These are phyloP conservation scores for Lithospermum erythrorhizon DNA, from an alignment of 257 asterid species.

Conservation along the genomic window DNA sequence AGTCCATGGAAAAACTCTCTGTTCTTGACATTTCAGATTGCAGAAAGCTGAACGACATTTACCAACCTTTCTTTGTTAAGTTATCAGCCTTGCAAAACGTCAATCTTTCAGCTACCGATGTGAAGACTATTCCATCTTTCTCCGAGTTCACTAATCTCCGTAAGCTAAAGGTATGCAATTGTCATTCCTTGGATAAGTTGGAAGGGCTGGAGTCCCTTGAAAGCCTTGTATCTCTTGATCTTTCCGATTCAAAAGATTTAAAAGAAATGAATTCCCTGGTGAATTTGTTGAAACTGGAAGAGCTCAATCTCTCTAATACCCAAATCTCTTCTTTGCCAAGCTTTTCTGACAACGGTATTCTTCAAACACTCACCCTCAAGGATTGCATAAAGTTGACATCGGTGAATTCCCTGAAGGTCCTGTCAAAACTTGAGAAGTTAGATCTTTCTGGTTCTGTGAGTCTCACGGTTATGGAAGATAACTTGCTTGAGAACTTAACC, in stretches of 20 bases:
- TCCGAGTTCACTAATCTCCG: conserved; percentile 15
- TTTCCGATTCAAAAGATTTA: conserved; percentile 25
- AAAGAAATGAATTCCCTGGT: conserved; percentile 16
- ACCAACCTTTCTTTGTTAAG: conserved; percentile 8
- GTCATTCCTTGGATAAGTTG: conserved; percentile 15
- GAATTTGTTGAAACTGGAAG: conserved; percentile 14
- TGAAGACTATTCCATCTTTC: conserved; percentile 15
- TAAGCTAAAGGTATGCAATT: conserved; percentile 10
- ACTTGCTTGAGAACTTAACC: conserved; percentile 3
- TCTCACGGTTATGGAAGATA: background rate
- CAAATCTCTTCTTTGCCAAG: conserved; percentile 8
- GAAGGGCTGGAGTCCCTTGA: conserved; percentile 10
- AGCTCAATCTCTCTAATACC: conserved; percentile 13
- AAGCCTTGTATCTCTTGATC: conserved; percentile 22
- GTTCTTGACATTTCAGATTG: conserved; percentile 29
- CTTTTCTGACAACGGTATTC: background rate
- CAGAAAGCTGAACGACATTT: conserved; percentile 6
- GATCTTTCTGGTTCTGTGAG: conserved; percentile 8
- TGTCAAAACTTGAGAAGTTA: conserved; percentile 7
- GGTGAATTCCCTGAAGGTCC: conserved; percentile 1
- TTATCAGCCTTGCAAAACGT: conserved; percentile 11
- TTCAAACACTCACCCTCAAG: conserved; percentile 4
- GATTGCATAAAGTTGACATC: conserved; percentile 7
- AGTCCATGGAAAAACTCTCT: conserved; percentile 9
- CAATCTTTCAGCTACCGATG: conserved; percentile 26